These are phyloP conservation scores for Pouteria campechiana DNA, from an alignment of 179 eudicot species.

Conservation along the genomic window DNA sequence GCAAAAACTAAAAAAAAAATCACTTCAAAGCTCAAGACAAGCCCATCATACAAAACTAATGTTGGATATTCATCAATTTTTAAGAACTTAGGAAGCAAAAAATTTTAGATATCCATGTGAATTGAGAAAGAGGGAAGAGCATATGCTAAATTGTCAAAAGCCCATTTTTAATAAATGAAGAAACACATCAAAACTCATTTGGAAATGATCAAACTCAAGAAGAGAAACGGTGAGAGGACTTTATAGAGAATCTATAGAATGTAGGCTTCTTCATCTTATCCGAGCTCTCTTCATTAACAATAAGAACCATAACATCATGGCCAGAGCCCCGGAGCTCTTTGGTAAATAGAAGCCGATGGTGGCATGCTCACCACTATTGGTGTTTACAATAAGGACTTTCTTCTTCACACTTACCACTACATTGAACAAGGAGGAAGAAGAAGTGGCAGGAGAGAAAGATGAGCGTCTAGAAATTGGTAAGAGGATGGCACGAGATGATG, in stretches of 20 bases:
- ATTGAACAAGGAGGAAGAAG: slow-evolving; percentile 8
- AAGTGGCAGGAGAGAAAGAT: too few relatives aligned
- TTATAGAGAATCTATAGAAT: slow-evolving; percentile 74
- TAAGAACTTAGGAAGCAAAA: too few relatives aligned
- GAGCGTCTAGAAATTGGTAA: slow-evolving; percentile 9
- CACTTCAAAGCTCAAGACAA: too few relatives aligned
- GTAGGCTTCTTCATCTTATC: slow-evolving; percentile 99
- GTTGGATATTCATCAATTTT: too few relatives aligned
- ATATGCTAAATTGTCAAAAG: neutral
- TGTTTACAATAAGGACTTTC: slow-evolving; percentile 66
- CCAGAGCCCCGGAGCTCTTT: slow-evolving; percentile 74
- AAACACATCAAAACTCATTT: too few relatives aligned
- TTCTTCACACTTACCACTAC: slow-evolving; percentile 43
- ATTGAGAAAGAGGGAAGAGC: too few relatives aligned
- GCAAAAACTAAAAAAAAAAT: too few relatives aligned
- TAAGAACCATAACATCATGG: slow-evolving; percentile 71
- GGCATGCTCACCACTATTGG: slow-evolving; percentile 91
- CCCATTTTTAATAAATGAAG: neutral
- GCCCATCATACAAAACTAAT: too few relatives aligned
- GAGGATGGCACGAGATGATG: slow-evolving; percentile 5
- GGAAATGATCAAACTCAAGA: too few relatives aligned
- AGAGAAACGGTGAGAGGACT: neutral
- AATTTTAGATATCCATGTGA: too few relatives aligned
- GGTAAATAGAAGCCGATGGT: slow-evolving; percentile 91
- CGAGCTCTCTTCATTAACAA: slow-evolving; percentile 79